Evolutionary conservation across 345 rosid species (phyloP).

Genomic region (Carallia brachiata): DNA sequence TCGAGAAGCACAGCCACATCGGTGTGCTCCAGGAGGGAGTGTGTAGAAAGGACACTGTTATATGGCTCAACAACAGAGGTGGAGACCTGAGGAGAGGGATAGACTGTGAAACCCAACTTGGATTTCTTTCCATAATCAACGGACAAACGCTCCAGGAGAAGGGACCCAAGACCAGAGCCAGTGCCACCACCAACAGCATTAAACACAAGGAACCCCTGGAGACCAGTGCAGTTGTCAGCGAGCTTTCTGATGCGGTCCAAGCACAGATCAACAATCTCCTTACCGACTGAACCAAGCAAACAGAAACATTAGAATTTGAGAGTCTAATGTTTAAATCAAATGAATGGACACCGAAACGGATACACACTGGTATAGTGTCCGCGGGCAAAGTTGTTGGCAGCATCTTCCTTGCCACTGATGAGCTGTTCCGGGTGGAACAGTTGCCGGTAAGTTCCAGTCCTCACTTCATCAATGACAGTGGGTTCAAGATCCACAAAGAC

Average conservation of each 20-base stretch:
- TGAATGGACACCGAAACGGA: neutral
- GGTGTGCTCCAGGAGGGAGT: slow-evolving; percentile 30
- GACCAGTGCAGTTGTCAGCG: slow-evolving; percentile 31
- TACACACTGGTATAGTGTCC: slow-evolving; percentile 29
- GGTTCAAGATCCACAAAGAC: slow-evolving; percentile 31
- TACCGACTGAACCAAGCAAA: slow-evolving; percentile 20
- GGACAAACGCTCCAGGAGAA: slow-evolving; percentile 28
- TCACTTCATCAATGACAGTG: slow-evolving; percentile 29
- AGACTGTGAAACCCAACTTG: slow-evolving; percentile 31
- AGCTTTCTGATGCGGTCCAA: slow-evolving; percentile 30
- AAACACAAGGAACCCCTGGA: slow-evolving; percentile 31
- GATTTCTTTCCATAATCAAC: slow-evolving; percentile 34
- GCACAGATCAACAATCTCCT: slow-evolving; percentile 31
- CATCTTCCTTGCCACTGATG: slow-evolving; percentile 35
- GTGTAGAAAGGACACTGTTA: slow-evolving; percentile 32
- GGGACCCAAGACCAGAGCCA: slow-evolving; percentile 32
- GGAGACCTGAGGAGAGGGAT: slow-evolving; percentile 30
- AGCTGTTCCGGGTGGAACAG: slow-evolving; percentile 32
- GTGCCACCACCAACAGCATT: slow-evolving; percentile 34
- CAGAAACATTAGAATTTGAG: neutral
- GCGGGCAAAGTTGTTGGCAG: slow-evolving; percentile 34
- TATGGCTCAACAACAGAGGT: slow-evolving; percentile 33
- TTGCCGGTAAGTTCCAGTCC: slow-evolving; percentile 28
- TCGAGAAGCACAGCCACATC: slow-evolving; percentile 32
- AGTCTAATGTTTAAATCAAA: neutral